phyloP scores from a whole-genome alignment of 2,329 filamentous ascomycete species.

The Fusarium robinianum region DNA sequence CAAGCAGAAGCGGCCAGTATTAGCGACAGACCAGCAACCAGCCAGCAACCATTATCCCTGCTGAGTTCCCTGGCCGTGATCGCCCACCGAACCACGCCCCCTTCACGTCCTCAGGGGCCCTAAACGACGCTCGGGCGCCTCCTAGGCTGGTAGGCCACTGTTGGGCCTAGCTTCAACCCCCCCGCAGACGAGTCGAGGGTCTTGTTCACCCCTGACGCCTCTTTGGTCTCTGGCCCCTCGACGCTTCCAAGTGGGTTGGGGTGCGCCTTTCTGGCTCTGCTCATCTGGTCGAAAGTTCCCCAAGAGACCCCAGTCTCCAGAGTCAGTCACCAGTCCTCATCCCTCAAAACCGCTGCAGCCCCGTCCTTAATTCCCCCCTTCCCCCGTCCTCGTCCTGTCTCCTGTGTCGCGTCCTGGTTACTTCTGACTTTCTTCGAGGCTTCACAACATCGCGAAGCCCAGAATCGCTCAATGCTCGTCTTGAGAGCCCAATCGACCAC shows the following conservation, averaged over 20 bases:
- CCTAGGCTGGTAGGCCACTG: constrained; percentile 29
- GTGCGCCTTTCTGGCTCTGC: constrained; percentile 23
- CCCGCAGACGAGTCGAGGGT: constrained; percentile 37
- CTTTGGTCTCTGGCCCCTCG: constrained; percentile 27
- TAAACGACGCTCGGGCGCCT: constrained; percentile 37
- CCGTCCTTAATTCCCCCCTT: constrained; percentile 29
- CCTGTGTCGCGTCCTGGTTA: no score
- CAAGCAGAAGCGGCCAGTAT: constrained; percentile 5
- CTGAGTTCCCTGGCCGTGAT: constrained; percentile 32
- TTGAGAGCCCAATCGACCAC: constrained; percentile 16
- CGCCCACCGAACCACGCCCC: constrained; percentile 32
- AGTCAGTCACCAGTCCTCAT: constrained; percentile 27
- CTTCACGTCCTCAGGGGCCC: constrained; percentile 30
- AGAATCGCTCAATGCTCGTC: constrained; percentile 3
- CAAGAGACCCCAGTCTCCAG: constrained; percentile 4
- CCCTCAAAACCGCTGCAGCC: constrained; percentile 35
- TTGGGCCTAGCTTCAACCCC: constrained; percentile 37
- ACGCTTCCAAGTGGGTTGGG: constrained; percentile 21
- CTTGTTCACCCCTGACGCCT: constrained; percentile 36
- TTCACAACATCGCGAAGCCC: constrained; percentile 17
- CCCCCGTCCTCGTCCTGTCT: constrained; percentile 29
- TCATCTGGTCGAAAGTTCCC: constrained; percentile 26
- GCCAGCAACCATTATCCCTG: constrained; percentile 18
- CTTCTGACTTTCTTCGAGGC: constrained; percentile 11
- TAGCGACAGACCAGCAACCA: constrained; percentile 17